These are phyloP conservation scores for Leishmania tarentolae DNA, from an alignment of 208 protist genomes.

Conservation along the genomic window DNA sequence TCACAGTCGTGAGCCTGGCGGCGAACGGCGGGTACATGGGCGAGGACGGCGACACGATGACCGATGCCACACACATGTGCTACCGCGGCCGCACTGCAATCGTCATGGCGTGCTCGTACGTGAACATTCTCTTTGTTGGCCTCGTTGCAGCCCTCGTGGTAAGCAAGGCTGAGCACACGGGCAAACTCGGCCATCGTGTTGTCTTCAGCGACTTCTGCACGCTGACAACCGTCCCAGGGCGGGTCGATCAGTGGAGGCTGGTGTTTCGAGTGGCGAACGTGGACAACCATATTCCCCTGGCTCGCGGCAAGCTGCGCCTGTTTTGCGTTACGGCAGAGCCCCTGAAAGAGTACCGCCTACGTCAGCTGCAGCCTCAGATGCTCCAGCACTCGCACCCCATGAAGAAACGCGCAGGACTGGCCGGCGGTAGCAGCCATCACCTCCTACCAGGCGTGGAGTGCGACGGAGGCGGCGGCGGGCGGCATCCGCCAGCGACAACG, in stretches of 20 bases:
- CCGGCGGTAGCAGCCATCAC: slow-evolving; percentile 5
- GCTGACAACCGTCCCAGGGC: slow-evolving; percentile 47
- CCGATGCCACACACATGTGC: slow-evolving; percentile 57
- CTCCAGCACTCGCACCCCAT: background rate
- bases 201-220: slow-evolving; percentile 86
- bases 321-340: slow-evolving; percentile 71
- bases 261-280: slow-evolving; percentile 83
- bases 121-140: slow-evolving; percentile 87
- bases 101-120: slow-evolving; percentile 79
- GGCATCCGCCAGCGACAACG: background rate
- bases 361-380: slow-evolving; percentile 41
- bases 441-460: slow-evolving; percentile 3
- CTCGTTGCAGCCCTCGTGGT: slow-evolving; percentile 84
- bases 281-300: slow-evolving; percentile 57
- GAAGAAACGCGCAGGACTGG: slow-evolving; percentile 7
- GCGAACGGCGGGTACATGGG: slow-evolving; percentile 88
- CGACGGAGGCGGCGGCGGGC: background rate
- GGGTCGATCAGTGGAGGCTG: slow-evolving; percentile 52
- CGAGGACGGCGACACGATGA: slow-evolving; percentile 68
- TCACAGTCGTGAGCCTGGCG: slow-evolving; percentile 80
- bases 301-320: slow-evolving; percentile 64
- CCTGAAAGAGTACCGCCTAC: slow-evolving; percentile 42
- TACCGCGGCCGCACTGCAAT: slow-evolving; percentile 71
- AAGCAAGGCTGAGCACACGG: slow-evolving; percentile 77
- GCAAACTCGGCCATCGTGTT: slow-evolving; percentile 68